Evolutionary conservation across 2,329 filamentous ascomycete species (phyloP).

Genomic region (Venturiaceae sp.): DNA sequence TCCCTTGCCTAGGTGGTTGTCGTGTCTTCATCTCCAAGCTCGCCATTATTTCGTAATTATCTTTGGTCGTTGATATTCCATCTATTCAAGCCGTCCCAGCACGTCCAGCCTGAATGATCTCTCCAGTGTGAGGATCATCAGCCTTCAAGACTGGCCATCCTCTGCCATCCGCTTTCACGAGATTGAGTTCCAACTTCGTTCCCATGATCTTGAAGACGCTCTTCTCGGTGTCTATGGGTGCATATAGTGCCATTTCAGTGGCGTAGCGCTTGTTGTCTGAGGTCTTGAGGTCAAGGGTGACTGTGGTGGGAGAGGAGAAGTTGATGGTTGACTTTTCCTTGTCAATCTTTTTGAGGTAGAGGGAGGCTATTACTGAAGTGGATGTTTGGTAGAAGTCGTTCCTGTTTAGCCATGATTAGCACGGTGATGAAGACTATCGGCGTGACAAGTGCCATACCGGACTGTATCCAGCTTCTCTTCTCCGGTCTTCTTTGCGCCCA

Average conservation of each 20-base stretch:
- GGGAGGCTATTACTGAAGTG: slow-evolving; percentile 73
- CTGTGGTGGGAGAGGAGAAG: slow-evolving; percentile 49
- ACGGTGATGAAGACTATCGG: background rate
- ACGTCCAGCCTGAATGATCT: slow-evolving; percentile 83
- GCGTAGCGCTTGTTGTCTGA: slow-evolving; percentile 76
- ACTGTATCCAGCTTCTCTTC: slow-evolving; percentile 75
- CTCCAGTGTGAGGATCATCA: slow-evolving; percentile 61
- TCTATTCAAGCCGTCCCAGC: slow-evolving; percentile 42
- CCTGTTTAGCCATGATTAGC: slow-evolving; percentile 30
- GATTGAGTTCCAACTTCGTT: slow-evolving; percentile 75
- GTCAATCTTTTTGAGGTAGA: slow-evolving; percentile 96
- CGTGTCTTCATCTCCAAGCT: too few relatives aligned
- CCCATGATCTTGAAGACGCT: slow-evolving; percentile 74
- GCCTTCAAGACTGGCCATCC: slow-evolving; percentile 81
- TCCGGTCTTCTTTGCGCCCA: slow-evolving; percentile 59
- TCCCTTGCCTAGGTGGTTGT: too few relatives aligned
- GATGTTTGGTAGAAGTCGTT: slow-evolving; percentile 94
- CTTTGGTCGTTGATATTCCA: background rate
- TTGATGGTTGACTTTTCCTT: slow-evolving; percentile 65
- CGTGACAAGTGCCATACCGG: slow-evolving; percentile 39
- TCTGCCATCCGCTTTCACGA: slow-evolving; percentile 62
- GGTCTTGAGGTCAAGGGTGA: slow-evolving; percentile 78
- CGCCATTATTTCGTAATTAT: background rate
- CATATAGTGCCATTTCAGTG: slow-evolving; percentile 65
- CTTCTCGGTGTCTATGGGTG: slow-evolving; percentile 62